Conservation (phyloP, 2,329 filamentous ascomycete genomes). For the Pseudopyricularia javanii region DNA sequence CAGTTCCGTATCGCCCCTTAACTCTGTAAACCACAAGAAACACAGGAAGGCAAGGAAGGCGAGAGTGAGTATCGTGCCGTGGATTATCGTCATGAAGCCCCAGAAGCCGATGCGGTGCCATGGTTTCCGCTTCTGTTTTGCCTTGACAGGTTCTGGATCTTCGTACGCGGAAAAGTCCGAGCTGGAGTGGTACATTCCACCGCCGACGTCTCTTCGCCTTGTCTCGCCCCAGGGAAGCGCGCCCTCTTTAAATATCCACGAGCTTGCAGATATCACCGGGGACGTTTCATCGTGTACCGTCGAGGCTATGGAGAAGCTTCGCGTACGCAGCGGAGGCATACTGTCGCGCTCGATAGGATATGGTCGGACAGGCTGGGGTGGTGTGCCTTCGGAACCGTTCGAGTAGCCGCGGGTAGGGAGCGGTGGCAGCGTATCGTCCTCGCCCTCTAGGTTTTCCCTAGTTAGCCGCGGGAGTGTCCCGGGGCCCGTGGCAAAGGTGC, state of each 20-base stretch:
- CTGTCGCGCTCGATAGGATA: background rate
- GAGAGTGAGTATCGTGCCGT: slow-evolving; percentile 8
- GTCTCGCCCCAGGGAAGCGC: background rate
- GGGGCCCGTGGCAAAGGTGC: background rate
- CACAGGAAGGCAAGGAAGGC: slow-evolving; percentile 9
- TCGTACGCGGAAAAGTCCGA: background rate
- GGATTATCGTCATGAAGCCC: slow-evolving; percentile 5
- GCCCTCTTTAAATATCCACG: slow-evolving; percentile 1
- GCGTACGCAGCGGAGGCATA: background rate
- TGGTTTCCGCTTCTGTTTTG: background rate
- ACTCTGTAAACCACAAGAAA: slow-evolving; percentile 10
- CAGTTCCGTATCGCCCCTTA: slow-evolving; percentile 4
- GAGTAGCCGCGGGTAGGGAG: background rate
- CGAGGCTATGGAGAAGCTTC: background rate
- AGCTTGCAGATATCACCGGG: background rate
- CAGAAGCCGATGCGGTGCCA: slow-evolving; percentile 4
- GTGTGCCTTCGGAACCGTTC: background rate
- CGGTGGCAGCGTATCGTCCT: background rate
- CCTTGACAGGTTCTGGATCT: background rate
- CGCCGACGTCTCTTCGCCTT: background rate
- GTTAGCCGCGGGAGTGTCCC: background rate
- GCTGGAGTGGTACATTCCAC: background rate
- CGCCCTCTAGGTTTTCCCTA: background rate
- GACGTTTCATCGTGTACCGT: background rate
- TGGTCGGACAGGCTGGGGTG: background rate